Percentiles rank a stretch among this genome's conserved stretches.
Conservation (phyloP, 2,329 filamentous ascomycete species). For the Colletotrichum somersetense region DNA sequence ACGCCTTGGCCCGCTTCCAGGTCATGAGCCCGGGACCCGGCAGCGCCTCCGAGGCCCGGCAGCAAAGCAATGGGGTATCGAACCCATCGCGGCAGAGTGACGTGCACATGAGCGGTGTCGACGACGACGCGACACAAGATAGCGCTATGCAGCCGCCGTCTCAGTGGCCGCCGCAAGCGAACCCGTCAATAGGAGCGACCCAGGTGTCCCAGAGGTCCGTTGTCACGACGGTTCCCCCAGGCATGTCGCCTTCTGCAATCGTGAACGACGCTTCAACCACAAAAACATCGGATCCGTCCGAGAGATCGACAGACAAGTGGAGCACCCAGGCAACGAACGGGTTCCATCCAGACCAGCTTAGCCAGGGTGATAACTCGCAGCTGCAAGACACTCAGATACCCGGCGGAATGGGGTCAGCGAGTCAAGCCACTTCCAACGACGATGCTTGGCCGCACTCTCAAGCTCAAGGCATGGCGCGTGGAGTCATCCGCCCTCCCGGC, state of each 20-base stretch:
- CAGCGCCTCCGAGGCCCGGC: slow-evolving; percentile 59
- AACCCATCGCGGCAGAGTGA: slow-evolving; percentile 65
- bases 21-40: slow-evolving; percentile 71
- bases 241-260: slow-evolving; percentile 69
- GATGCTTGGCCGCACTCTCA: slow-evolving; percentile 71
- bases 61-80: slow-evolving; percentile 68
- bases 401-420: slow-evolving; percentile 48
- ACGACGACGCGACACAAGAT: slow-evolving; percentile 62
- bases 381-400: slow-evolving; percentile 68
- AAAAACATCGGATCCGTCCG: slow-evolving; percentile 83
- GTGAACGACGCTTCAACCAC: slow-evolving; percentile 93
- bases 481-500: slow-evolving; percentile 49
- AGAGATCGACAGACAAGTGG: slow-evolving; percentile 71
- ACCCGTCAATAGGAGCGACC: slow-evolving; percentile 61
- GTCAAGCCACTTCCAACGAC: slow-evolving; percentile 64
- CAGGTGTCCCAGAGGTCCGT: slow-evolving; percentile 75
- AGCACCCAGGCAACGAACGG: slow-evolving; percentile 83
- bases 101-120: slow-evolving; percentile 71
- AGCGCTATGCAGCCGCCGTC: slow-evolving; percentile 64
- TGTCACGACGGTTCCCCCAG: slow-evolving; percentile 68
- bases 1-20: slow-evolving; percentile 66
- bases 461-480: slow-evolving; percentile 62
- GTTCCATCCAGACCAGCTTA: slow-evolving; percentile 60
- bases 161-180: slow-evolving; percentile 49
- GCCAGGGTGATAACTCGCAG: slow-evolving; percentile 53